Conservation (phyloP, 139 green algal species). For the Chlamydomonas incerta region DNA sequence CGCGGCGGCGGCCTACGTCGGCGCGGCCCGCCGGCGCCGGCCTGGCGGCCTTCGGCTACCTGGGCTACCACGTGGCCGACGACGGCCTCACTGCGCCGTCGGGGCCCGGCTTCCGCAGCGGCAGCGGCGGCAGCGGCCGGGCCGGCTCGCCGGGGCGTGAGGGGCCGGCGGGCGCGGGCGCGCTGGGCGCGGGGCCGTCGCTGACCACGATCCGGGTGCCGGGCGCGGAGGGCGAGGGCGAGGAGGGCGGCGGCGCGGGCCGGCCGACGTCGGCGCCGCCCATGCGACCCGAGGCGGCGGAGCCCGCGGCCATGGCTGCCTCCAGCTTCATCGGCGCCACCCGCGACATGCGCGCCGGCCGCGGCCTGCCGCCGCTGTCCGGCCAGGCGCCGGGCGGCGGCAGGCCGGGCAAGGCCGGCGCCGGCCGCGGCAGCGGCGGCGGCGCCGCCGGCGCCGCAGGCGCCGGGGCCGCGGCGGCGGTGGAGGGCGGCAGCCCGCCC, state of each 20-base stretch:
- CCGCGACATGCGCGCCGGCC: slow-evolving; percentile 8
- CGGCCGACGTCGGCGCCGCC: slow-evolving; percentile 27
- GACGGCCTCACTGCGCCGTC: slow-evolving; percentile 25
- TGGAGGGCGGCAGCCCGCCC: background rate
- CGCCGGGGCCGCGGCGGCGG: background rate
- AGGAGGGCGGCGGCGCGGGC: background rate
- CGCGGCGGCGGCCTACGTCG: background rate
- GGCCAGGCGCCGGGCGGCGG: too few relatives aligned
- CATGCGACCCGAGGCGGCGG: background rate
- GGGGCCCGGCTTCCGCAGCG: background rate
- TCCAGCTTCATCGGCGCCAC: background rate
- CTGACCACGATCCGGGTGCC: background rate
- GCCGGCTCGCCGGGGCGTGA: background rate
- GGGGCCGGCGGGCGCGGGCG: too few relatives aligned
- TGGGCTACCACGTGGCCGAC: slow-evolving; percentile 23
- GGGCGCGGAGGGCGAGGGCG: background rate
- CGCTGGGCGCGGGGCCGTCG: background rate
- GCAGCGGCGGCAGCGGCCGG: background rate
- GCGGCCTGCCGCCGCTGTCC: too few relatives aligned
- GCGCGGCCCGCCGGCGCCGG: slow-evolving; percentile 21
- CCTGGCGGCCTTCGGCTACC: slow-evolving; percentile 25
- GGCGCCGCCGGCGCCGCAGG: background rate
- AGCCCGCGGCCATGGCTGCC: background rate
- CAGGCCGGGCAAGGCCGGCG: background rate
- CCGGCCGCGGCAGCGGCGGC: background rate